Percentiles rank a stretch among this genome's conserved stretches.
These are phyloP conservation scores for Ceratonia siliqua DNA, from an alignment of 306 rosid species.

Conservation along the genomic window DNA sequence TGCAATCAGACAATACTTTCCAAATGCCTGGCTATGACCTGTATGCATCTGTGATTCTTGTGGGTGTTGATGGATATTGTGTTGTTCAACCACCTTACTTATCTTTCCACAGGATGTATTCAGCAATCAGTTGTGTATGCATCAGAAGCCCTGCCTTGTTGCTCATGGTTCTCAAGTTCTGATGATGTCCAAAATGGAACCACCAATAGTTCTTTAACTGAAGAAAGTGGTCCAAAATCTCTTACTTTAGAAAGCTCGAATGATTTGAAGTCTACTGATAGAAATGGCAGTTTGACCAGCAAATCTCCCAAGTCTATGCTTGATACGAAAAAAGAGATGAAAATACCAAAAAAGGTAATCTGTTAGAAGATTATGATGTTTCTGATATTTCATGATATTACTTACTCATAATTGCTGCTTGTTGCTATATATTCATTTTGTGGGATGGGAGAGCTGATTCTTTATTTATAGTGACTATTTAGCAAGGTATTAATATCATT, in stretches of 20 bases:
- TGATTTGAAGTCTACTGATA: slow-evolving; percentile 35
- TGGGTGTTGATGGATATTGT: slow-evolving; percentile 45
- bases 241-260: slow-evolving; percentile 40
- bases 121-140: slow-evolving; percentile 51
- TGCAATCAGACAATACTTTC: slow-evolving; percentile 39
- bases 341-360: slow-evolving; percentile 53
- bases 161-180: slow-evolving; percentile 44
- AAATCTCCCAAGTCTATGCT: slow-evolving; percentile 40
- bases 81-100: slow-evolving; percentile 49
- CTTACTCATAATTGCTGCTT: background rate
- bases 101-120: slow-evolving; percentile 49
- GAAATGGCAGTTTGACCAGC: slow-evolving; percentile 38
- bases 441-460: slow-evolving; percentile 26
- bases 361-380: slow-evolving; percentile 23
- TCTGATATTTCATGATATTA: slow-evolving; percentile 16
- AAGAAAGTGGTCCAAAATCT: slow-evolving; percentile 35
- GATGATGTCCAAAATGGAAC: slow-evolving; percentile 43
- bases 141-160: slow-evolving; percentile 55
- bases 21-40: slow-evolving; percentile 36
- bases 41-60: slow-evolving; percentile 39
- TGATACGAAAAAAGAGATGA: slow-evolving; percentile 30
- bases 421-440: slow-evolving; percentile 24
- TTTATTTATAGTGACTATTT: background rate
- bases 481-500: background rate
- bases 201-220: slow-evolving; percentile 34